Evolutionary conservation across 2,329 filamentous ascomycete genomes (phyloP), one percentile per base, ranked within the genome.

Genomic region (Calonectria honghensis): DNA sequence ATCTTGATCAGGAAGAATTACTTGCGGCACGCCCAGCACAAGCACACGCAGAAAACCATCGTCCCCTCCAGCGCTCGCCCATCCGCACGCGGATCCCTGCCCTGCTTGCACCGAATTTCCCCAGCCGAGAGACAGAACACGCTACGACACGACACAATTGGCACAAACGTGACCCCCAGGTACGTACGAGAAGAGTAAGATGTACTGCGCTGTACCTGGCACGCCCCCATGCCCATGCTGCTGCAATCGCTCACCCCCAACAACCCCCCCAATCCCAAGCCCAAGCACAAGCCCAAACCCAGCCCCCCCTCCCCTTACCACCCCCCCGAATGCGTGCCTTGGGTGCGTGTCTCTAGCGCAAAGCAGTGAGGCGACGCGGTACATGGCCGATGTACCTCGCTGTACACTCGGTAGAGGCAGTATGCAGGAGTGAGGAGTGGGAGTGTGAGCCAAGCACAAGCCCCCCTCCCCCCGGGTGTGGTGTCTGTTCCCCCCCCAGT

Each of bases 131-230:
- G 75, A 78, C 79, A 79, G 79, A 80, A 79, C 79, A 80, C 79
- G 79, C 79, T 80, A 79, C 78, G 78, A 81, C 78, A 80, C 79
- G 78, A 80, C 79, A 81, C 75, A 81, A 78, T 79, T 80, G 79
- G 79, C 77, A 80, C 77, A 80, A 77, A 76, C 77, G 70, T 76
- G 61, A 64, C 64, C 72, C 45, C 32, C 73, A 79, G 70, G 77
- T 79, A 74, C 77, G 70, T 76, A 71, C 48, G 52, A 45, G 50
- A 52, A 35, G 35, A 45, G 37, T 54, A 24, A 39, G 27, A 72
- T 29, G 66, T 75, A 63, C 73, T 67, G 73, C 70, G 70, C 70
- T 73, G 73, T 73, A 70, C 73, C 70, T 73, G 63, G 76, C 77
- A 81, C 77, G 57, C 78, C 79, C 76, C 78, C 78, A 75, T 80